Conservation (phyloP, 2,329 filamentous ascomycete species). For the Pseudogymnoascus sp. region DNA sequence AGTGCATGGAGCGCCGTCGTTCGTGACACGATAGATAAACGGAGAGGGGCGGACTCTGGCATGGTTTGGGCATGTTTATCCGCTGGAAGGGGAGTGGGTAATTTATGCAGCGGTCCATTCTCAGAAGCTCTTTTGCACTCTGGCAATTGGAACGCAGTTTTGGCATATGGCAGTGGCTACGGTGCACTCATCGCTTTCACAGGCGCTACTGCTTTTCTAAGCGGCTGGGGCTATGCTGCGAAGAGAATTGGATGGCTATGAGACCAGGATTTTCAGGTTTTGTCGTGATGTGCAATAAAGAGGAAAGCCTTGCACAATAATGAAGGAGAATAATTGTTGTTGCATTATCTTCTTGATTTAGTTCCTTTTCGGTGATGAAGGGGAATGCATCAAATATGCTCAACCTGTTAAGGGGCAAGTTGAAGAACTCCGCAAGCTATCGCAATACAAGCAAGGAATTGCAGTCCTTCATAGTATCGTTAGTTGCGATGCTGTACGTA, state of each 20-base stretch:
- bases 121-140: slow-evolving; percentile 42
- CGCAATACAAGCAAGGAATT: not conserved
- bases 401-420: not conserved
- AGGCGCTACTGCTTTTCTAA: slow-evolving; percentile 40
- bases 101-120: slow-evolving; percentile 46
- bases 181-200: slow-evolving; percentile 45
- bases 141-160: slow-evolving; percentile 19
- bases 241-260: not conserved
- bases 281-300: not conserved
- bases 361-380: not conserved
- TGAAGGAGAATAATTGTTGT: not conserved
- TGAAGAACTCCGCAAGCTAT: not conserved
- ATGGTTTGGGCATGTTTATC: slow-evolving; percentile 36
- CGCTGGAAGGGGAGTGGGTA: slow-evolving; percentile 53
- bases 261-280: not conserved
- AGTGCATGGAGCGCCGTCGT: slow-evolving; percentile 35
- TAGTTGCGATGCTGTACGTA: not conserved
- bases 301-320: not conserved
- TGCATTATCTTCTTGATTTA: not conserved
- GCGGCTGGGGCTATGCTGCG: slow-evolving; percentile 30
- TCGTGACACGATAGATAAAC: not conserved
- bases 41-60: slow-evolving; percentile 10
- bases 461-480: not conserved
- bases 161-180: slow-evolving; percentile 39
- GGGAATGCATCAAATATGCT: not conserved